phyloP scores from a whole-genome alignment of 768 basidiomycete genomes.

The Mycena crocata region DNA sequence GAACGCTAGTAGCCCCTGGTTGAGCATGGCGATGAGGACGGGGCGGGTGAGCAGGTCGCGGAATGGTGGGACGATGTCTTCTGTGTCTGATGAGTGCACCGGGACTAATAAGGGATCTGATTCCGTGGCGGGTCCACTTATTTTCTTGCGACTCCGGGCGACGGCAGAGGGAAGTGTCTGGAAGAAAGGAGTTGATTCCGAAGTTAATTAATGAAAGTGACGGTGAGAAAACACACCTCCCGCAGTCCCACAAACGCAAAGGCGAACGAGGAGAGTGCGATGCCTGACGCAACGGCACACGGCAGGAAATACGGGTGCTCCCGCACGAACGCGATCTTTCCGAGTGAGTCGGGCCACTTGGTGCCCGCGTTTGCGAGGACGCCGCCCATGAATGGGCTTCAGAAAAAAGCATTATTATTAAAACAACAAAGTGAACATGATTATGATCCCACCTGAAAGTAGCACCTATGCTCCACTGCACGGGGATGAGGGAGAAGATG shows the following conservation, averaged over 20 bases:
- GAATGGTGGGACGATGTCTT: not conserved
- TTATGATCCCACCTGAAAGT: slow-evolving; percentile 19
- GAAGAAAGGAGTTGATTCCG: not conserved
- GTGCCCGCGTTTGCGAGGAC: slow-evolving; percentile 16
- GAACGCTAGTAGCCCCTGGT: slow-evolving; percentile 8
- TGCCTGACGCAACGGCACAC: slow-evolving; percentile 4
- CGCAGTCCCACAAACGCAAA: slow-evolving; percentile 15
- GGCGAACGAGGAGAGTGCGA: slow-evolving; percentile 15
- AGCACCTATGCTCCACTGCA: slow-evolving; percentile 21
- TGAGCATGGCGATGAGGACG: slow-evolving; percentile 9
- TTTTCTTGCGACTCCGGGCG: not conserved
- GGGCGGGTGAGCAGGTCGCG: slow-evolving; percentile 15
- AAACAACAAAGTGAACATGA: not conserved
- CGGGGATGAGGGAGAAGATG: slow-evolving; percentile 9
- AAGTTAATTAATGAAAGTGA: not conserved
- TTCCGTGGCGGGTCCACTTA: not conserved
- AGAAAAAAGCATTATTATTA: not conserved
- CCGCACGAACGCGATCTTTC: slow-evolving; percentile 18
- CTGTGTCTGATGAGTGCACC: not conserved
- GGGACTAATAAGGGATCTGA: slow-evolving; percentile 9
- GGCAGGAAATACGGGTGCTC: slow-evolving; percentile 26
- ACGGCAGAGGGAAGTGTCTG: slow-evolving; percentile 17
- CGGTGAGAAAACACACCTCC: not conserved
- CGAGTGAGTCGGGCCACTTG: slow-evolving; percentile 26
- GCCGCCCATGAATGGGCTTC: slow-evolving; percentile 29